Base-by-base conservation (phyloP, 805 yeast species). In the Lipomyces oligophaga region DNA sequence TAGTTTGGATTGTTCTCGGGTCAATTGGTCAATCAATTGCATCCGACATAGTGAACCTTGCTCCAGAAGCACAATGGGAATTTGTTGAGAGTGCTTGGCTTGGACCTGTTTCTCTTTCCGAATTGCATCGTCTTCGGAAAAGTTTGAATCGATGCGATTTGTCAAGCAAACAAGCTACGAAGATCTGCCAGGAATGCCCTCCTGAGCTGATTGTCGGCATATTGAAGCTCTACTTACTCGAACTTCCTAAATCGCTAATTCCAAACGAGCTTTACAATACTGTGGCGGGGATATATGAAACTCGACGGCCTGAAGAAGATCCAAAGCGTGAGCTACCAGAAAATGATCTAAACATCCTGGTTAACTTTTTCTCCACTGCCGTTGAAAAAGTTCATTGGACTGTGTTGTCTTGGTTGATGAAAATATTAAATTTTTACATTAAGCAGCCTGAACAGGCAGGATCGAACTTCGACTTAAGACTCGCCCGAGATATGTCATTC, bases 231-330 rank as follows among this genome's bases (percentile, higher is more conserved):
- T 86, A 83, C 64, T 67, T 86, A 24, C 68, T 85, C 61, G 95
- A 87, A 62, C 71, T 86, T 37, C 95, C 95, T 0, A 86, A 81
- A 51, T 81, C 93, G 2, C 63, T 86, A 34, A 74, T 87, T 3
- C 80, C 90, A 1, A 69, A 74, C 46, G 77, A 76, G 38, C 69
- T 76, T 49, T 83, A 80, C 60, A 90, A 84, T 55, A 67, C 82
- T 32, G 71, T 86, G 56, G 79, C 78, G 62, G 76, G 84, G 1
- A 70, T 86, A 40, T 87, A 86, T 63, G 58, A 71, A 59, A 66
- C 77, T 59, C 75, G 73, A 59, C 69, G 74, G 27, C 54, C 70
- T 38, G 59, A 65, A 11, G 64, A 55, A 5, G 63, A 60, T 34
- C 58, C 58, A 3, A 48, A 25, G 28, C 34, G 41, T 13, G 83